Evolutionary conservation across 2,329 filamentous ascomycete genomes (phyloP).

Genomic region (Geoglossum cookeanum): DNA sequence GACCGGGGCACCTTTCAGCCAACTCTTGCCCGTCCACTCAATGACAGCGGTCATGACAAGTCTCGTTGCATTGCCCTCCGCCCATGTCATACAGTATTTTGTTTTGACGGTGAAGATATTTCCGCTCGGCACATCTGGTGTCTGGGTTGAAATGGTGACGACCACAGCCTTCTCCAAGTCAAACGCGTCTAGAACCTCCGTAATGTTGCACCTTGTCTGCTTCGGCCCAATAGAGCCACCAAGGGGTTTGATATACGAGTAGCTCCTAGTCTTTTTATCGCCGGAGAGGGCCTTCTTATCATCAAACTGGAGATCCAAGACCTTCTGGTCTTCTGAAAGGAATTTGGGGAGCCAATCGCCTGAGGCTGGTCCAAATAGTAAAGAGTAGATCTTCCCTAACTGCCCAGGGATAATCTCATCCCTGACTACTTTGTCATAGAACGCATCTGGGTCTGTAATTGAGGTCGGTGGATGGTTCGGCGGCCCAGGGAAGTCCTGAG

Average conservation of each 20-base stretch:
- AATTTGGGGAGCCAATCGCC: constrained; percentile 71
- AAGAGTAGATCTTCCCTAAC: constrained; percentile 73
- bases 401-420: constrained; percentile 78
- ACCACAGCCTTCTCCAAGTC: constrained; percentile 78
- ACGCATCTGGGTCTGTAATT: constrained; percentile 57
- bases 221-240: constrained; percentile 69
- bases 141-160: constrained; percentile 68
- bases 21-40: constrained; percentile 96
- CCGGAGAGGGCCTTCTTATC: constrained; percentile 58
- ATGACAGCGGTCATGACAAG: constrained; percentile 76
- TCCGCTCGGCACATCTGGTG: constrained; percentile 84
- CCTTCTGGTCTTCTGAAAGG: constrained; percentile 74
- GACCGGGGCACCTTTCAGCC: constrained; percentile 60
- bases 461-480: constrained; percentile 64
- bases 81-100: constrained; percentile 88
- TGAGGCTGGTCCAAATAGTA: constrained; percentile 71
- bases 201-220: constrained; percentile 86
- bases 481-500: constrained; percentile 68
- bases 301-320: constrained; percentile 67
- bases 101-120: constrained; percentile 87
- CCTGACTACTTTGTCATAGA: constrained; percentile 70
- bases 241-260: constrained; percentile 83
- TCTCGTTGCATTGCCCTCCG: constrained; percentile 64
- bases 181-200: constrained; percentile 62
- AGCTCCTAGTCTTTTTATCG: constrained; percentile 56